Conservation (phyloP, 305 asterid species). For the Solanum aculeatissimum region DNA sequence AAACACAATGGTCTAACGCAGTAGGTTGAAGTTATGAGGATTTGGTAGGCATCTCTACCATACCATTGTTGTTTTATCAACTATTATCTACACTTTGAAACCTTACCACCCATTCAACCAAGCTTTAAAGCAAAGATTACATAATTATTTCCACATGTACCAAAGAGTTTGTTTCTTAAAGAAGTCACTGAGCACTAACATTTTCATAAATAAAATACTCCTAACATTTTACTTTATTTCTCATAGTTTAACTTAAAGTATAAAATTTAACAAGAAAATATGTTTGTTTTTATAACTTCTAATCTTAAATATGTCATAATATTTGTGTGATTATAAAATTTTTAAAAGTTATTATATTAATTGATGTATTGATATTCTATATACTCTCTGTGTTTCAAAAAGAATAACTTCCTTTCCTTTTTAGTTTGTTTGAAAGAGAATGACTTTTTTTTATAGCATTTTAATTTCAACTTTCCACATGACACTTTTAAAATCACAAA, state of each 20-base stretch:
- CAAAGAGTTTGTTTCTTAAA: neutral
- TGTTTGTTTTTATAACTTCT: neutral
- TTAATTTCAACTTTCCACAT: too few species aligned
- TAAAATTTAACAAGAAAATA: neutral
- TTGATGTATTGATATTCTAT: neutral
- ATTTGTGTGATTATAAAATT: neutral
- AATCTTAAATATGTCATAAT: neutral
- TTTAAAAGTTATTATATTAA: neutral
- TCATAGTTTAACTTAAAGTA: neutral
- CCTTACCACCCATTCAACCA: constrained; percentile 7
- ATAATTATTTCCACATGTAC: constrained; percentile 13
- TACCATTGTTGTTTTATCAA: neutral
- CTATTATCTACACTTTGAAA: neutral
- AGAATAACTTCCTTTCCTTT: too few species aligned
- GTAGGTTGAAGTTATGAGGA: neutral
- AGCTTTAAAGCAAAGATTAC: constrained; percentile 21
- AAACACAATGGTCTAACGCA: neutral
- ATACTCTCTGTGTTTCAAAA: too few species aligned
- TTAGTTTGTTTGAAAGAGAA: too few species aligned
- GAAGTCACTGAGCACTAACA: neutral
- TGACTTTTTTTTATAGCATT: too few species aligned
- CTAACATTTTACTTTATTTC: neutral
- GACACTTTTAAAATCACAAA: too few species aligned
- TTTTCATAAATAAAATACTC: neutral
- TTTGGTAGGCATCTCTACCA: neutral